Base-by-base conservation (phyloP, 257 asterid genomes). In the Rhazya stricta region DNA sequence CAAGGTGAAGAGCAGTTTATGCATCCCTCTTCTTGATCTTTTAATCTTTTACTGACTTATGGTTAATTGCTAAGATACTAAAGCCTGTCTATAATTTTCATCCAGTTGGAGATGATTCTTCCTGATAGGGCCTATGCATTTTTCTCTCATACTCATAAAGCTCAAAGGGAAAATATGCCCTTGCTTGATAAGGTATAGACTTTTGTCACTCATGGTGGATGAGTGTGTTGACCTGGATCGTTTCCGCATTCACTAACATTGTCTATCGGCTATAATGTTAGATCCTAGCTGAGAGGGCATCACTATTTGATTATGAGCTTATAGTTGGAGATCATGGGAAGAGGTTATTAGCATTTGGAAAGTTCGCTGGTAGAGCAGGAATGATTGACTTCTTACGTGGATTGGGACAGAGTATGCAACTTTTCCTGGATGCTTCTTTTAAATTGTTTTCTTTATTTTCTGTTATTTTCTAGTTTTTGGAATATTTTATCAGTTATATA, bases 131-230 rank as follows among this genome's bases (percentile, higher is more conserved):
- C 93, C 23, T 94, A 94, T 78, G 90, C 97, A 8, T 94, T 94
- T 84, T 94, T 94, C 86, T 94, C 97, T 16, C 99, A 94, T 77
- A 92, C 99, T 34, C 99, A 94, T 84, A 94, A 94, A 86, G 97
- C 99, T 48, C 97, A 90, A 70, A 89, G 78, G 77, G 99, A 94
- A 81, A 94, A 92, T 70, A 92, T 94, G 98, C 99, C 97, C 18
- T 88, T 94, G 86, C 90, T 94, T 75, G 99, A 92, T 85, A 94
- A 91, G 96, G 99, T 94, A 19, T 62, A 39, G 32, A 36, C 73
- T 21, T n/a, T 61, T 46, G 21, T 10, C 25, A 43, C 46, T 25
- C 2, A 5, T 45, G 43, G 46, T 12, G 9, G 25, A 37, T 12
- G 25, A 21, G 27, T 15, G n/a, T 51, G 21, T 34, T 30, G 54